phyloP scores from a whole-genome alignment of 768 basidiomycete species.

The Lactifluus subvellereus region DNA sequence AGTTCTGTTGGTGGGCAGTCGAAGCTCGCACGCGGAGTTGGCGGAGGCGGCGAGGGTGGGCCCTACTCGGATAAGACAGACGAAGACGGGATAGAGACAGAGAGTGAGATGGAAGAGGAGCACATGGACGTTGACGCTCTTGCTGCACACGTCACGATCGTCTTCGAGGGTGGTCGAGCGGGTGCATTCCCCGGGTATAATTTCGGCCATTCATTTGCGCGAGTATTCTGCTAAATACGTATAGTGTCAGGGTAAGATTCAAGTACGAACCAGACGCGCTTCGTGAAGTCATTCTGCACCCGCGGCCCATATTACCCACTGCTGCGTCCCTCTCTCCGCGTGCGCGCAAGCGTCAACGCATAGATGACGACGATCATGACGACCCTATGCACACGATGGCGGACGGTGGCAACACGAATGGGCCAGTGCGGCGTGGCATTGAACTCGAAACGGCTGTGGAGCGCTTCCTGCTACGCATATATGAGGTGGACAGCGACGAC shows the following conservation, averaged over 20 bases:
- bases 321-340: conserved; percentile 2
- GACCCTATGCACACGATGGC: conserved; percentile 1
- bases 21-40: conserved; percentile 14
- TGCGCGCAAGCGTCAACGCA: conserved; percentile 22
- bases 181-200: conserved; percentile 17
- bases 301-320: not conserved
- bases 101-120: conserved; percentile 14
- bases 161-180: conserved; percentile 14
- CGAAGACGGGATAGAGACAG: conserved; percentile 3
- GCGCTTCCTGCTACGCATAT: conserved; percentile 28
- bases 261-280: conserved; percentile 30
- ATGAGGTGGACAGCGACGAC: conserved; percentile 13
- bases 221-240: not conserved
- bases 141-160: conserved; percentile 20
- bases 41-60: conserved; percentile 1
- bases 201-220: not conserved
- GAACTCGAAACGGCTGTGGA: conserved; percentile 31
- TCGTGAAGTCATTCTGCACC: conserved; percentile 27
- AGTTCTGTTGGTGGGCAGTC: conserved; percentile 13
- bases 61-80: conserved; percentile 13
- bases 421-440: conserved; percentile 21
- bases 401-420: not conserved
- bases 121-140: conserved; percentile 15
- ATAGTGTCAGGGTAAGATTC: conserved; percentile 24
- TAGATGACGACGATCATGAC: conserved; percentile 4